Conservation (phyloP, 192 early-diverging fungal genomes). For the Coemansia sp. region DNA sequence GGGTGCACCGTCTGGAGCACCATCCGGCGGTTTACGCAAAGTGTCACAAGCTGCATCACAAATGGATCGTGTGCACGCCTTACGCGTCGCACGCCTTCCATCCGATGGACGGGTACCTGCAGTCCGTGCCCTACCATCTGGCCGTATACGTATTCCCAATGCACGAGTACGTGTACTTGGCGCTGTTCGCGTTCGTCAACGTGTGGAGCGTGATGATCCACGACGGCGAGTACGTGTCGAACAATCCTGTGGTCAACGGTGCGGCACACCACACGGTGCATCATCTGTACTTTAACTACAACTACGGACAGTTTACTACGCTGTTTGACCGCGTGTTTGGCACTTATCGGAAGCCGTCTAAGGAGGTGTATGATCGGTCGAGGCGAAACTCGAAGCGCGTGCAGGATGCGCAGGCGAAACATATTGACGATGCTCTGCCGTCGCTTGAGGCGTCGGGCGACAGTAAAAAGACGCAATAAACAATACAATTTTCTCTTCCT, state of each 20-base stretch:
- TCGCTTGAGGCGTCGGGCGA: slow-evolving; percentile 16
- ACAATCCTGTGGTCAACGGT: slow-evolving; percentile 71
- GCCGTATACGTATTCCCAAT: slow-evolving; percentile 91
- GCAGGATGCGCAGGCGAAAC: slow-evolving; percentile 62
- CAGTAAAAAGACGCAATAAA: slow-evolving; percentile 11
- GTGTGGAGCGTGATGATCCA: slow-evolving; percentile 98
- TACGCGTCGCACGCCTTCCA: slow-evolving; percentile 97
- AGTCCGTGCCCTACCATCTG: slow-evolving; percentile 94
- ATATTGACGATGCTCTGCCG: slow-evolving; percentile 55
- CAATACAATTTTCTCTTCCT: neutral
- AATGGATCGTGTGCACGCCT: slow-evolving; percentile 92
- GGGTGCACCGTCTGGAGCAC: slow-evolving; percentile 92
- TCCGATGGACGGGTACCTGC: slow-evolving; percentile 88
- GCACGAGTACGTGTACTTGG: slow-evolving; percentile 87
- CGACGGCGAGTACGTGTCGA: slow-evolving; percentile 81
- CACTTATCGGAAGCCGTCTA: slow-evolving; percentile 66
- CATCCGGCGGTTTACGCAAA: slow-evolving; percentile 86
- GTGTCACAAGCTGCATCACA: slow-evolving; percentile 87
- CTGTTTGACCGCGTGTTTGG: slow-evolving; percentile 82
- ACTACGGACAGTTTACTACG: slow-evolving; percentile 98
- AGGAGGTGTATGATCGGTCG: slow-evolving; percentile 62
- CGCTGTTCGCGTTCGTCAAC: slow-evolving; percentile 83
- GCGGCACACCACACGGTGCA: slow-evolving; percentile 97
- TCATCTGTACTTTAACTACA: slow-evolving; percentile 99
- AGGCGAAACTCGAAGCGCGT: slow-evolving; percentile 61